Evolutionary conservation across 2,329 filamentous ascomycete species (phyloP).

Genomic region (Torrubiella hemipterigena): DNA sequence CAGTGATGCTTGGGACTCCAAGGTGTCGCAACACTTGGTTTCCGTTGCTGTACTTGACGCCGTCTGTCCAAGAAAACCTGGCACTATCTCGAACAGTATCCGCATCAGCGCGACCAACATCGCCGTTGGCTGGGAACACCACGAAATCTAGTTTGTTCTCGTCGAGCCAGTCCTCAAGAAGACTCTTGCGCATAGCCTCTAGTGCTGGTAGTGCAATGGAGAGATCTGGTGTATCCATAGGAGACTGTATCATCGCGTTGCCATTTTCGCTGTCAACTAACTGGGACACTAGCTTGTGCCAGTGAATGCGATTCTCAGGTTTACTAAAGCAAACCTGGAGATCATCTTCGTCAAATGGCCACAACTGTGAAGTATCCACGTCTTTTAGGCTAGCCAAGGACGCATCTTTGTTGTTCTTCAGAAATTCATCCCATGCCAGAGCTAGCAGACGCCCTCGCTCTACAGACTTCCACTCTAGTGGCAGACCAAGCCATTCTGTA

Average conservation of each 20-base stretch:
- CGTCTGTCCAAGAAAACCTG: constrained; percentile 18
- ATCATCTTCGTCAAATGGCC: constrained; percentile 13
- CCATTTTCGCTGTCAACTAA: not conserved
- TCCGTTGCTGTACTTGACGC: constrained; percentile 39
- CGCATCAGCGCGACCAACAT: constrained; percentile 33
- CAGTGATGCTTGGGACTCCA: constrained; percentile 38
- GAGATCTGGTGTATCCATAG: constrained; percentile 18
- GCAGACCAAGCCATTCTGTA: constrained; percentile 18
- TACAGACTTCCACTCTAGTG: constrained; percentile 30
- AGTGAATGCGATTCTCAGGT: constrained; percentile 10
- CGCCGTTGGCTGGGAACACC: constrained; percentile 34
- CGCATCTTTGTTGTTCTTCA: constrained; percentile 26
- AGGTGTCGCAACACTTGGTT: constrained; percentile 41
- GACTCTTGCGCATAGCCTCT: constrained; percentile 32
- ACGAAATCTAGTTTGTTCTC: constrained; percentile 26
- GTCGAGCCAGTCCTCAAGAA: constrained; percentile 39
- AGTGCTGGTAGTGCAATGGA: constrained; percentile 27
- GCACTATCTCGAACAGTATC: constrained; percentile 19
- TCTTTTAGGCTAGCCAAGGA: constrained; percentile 20
- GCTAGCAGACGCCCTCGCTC: constrained; percentile 37
- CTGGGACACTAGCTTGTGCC: constrained; percentile 9
- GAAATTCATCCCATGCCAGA: constrained; percentile 39
- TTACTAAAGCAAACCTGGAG: constrained; percentile 7
- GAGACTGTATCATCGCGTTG: no score
- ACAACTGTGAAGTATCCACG: constrained; percentile 24